Percentiles rank a stretch among this genome's conserved stretches.
Conservation (phyloP, 2,329 filamentous ascomycete genomes). For the Apiospora hydei region DNA sequence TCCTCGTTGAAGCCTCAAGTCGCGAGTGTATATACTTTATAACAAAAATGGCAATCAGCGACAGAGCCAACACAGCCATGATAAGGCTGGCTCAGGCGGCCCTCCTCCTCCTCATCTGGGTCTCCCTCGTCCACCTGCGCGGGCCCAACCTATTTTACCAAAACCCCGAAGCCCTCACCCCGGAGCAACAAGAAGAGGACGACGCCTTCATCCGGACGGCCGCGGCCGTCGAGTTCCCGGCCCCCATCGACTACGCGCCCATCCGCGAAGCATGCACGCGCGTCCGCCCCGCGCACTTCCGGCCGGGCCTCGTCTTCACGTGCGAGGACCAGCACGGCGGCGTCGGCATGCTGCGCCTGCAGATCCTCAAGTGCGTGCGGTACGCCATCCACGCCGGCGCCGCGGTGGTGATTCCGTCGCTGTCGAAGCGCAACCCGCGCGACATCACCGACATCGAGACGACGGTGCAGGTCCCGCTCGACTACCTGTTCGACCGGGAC, state of each 20-base stretch:
- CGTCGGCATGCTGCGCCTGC: constrained; percentile 49
- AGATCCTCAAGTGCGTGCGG: constrained; percentile 50
- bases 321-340: constrained; percentile 50
- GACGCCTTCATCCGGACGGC: constrained; percentile 36
- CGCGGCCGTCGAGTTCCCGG: constrained; percentile 44
- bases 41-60: neutral
- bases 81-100: neutral
- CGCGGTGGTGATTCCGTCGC: constrained; percentile 46
- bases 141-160: constrained; percentile 22
- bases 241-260: constrained; percentile 44
- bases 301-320: constrained; percentile 46
- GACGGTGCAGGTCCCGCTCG: constrained; percentile 37
- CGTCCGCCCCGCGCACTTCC: constrained; percentile 37
- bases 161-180: constrained; percentile 23
- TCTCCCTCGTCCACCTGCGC: neutral
- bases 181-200: constrained; percentile 28
- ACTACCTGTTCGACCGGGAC: constrained; percentile 40
- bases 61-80: neutral
- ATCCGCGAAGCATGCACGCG: constrained; percentile 44
- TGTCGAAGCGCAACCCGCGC: constrained; percentile 43
- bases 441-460: constrained; percentile 43
- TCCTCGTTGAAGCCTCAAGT: too few species aligned
- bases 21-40: too few species aligned
- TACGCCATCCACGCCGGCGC: constrained; percentile 49
- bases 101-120: neutral